Conservation (phyloP, 306 rosid genomes). For the Vigna mungo region DNA sequence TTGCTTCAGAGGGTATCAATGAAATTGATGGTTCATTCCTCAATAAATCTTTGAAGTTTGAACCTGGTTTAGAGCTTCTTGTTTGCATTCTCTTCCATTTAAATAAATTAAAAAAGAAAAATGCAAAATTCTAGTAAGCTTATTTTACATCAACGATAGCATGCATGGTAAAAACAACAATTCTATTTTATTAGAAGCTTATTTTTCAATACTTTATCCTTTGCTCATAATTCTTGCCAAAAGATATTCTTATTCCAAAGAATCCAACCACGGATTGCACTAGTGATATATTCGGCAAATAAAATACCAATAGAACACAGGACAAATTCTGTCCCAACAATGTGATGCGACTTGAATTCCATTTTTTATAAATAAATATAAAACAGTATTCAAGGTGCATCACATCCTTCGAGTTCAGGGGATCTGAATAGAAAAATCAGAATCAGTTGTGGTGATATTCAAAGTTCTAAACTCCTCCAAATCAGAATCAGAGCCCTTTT, state of each 20-base stretch:
- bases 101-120: not conserved
- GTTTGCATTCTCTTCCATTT: not conserved
- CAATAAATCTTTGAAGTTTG: not conserved
- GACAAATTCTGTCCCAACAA: conserved; percentile 31
- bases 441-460: conserved; percentile 49
- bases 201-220: conserved; percentile 23
- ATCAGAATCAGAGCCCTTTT: conserved; percentile 63
- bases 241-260: not conserved
- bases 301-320: conserved; percentile 17
- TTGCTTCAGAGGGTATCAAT: not conserved
- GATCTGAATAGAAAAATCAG: no score
- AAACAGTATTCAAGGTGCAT: conserved; percentile 26
- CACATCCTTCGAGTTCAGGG: conserved; percentile 46
- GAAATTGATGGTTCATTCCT: not conserved
- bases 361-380: not conserved
- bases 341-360: conserved; percentile 41
- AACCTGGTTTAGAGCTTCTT: not conserved
- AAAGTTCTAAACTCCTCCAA: conserved; percentile 57
- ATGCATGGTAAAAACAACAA: not conserved
- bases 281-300: conserved; percentile 23
- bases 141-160: not conserved
- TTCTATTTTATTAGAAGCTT: not conserved
- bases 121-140: not conserved
- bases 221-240: not conserved
- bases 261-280: conserved; percentile 19